A percentile compares a stretch with the other conserved stretches of the same genome.
These are phyloP conservation scores for Castanea mollissima DNA, from an alignment of 306 rosid species.

Conservation along the genomic window DNA sequence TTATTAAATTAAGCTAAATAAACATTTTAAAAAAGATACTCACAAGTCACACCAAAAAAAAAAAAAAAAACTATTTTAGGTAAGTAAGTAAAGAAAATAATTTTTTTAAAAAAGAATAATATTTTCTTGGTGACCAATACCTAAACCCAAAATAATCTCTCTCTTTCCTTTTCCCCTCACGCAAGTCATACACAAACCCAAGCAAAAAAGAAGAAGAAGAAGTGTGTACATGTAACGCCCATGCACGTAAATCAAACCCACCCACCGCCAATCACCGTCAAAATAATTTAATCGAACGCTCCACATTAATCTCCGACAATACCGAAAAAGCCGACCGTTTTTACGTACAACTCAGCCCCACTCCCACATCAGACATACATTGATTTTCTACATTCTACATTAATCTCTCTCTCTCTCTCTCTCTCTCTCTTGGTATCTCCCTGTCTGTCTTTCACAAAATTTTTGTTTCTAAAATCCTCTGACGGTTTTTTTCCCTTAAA, in stretches of 20 bases:
- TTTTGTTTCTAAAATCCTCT: constrained; percentile 8
- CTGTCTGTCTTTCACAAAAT: background rate
- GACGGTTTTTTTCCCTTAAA: constrained; percentile 3
- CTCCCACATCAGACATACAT: constrained; percentile 31
- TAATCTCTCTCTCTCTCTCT: too few species aligned
- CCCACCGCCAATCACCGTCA: constrained; percentile 26
- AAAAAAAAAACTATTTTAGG: too few species aligned
- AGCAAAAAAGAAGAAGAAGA: too few species aligned
- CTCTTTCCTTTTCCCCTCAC: background rate
- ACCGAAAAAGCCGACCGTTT: constrained; percentile 18
- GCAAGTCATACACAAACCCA: too few species aligned
- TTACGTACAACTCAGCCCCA: constrained; percentile 36
- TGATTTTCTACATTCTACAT: background rate
- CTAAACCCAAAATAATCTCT: background rate
- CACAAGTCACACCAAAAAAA: too few species aligned
- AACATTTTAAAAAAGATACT: too few species aligned
- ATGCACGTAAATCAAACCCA: constrained; percentile 20
- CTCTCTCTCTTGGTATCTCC: background rate
- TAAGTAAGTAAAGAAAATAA: too few species aligned
- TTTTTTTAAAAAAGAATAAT: background rate
- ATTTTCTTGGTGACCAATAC: background rate
- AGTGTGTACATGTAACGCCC: constrained; percentile 12
- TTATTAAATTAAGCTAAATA: too few species aligned
- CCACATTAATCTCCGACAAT: background rate
- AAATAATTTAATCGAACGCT: constrained; percentile 9